Conservation (phyloP, 148 eudicot genomes). For the Rhododendron henanense region DNA sequence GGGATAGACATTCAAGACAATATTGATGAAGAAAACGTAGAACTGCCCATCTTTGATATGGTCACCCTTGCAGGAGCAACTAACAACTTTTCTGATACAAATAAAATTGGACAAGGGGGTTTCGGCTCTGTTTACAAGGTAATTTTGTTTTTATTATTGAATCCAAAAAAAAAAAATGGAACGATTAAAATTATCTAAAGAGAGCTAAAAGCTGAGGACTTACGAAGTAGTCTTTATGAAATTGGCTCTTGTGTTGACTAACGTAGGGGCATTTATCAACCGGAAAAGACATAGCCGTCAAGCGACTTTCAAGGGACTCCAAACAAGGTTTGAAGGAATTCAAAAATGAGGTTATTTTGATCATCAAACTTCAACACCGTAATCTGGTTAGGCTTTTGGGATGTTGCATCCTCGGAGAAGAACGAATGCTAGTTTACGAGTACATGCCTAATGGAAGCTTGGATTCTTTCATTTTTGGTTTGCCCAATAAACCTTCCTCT, state of each 20-base stretch:
- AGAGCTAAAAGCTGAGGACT: background rate
- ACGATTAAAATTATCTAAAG: background rate
- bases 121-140: background rate
- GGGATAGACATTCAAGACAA: background rate
- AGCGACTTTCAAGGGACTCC: background rate
- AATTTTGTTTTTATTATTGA: background rate
- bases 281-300: background rate
- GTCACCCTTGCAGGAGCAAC: background rate
- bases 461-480: no score
- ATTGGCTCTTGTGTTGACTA: background rate
- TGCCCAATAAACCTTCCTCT: no score
- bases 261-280: background rate
- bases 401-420: no score
- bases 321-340: no score
- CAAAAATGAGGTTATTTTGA: no score
- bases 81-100: background rate
- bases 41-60: background rate
- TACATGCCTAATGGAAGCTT: no score
- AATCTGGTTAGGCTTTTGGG: no score
- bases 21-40: background rate
- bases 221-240: background rate
- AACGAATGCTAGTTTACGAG: no score
- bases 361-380: no score
- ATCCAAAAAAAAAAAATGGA: background rate
- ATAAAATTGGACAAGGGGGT: conserved; percentile 17